Conservation (phyloP, 345 rosid species). For the Turritis glabra region DNA sequence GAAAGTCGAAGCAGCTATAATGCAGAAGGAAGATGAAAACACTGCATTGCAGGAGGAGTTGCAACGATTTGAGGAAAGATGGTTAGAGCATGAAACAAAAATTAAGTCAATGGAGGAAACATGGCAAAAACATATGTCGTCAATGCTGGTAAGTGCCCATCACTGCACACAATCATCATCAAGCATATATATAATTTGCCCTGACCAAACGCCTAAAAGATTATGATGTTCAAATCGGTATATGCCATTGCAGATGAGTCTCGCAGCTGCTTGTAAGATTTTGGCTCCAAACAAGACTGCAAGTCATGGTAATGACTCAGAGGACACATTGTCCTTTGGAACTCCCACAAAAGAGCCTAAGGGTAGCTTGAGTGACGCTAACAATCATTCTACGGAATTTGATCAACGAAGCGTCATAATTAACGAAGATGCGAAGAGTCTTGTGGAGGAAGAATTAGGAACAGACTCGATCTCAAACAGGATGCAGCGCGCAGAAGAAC, state of each 20-base stretch:
- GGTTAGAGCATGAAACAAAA: constrained; percentile 73
- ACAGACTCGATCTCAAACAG: constrained; percentile 37
- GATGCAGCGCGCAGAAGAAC: constrained; percentile 48
- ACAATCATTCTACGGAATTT: constrained; percentile 55
- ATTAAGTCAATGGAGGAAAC: constrained; percentile 92
- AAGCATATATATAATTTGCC: not conserved
- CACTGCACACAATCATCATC: not conserved
- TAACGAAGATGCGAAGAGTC: constrained; percentile 55
- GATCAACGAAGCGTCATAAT: constrained; percentile 60
- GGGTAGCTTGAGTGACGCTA: constrained; percentile 48
- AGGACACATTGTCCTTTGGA: constrained; percentile 57
- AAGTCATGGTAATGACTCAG: constrained; percentile 56
- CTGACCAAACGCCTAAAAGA: not conserved
- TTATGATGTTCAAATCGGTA: not conserved
- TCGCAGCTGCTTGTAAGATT: constrained; percentile 69
- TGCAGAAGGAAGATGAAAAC: constrained; percentile 81
- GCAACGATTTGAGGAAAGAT: constrained; percentile 60
- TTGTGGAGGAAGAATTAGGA: constrained; percentile 46
- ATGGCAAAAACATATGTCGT: constrained; percentile 84
- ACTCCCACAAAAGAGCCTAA: constrained; percentile 64
- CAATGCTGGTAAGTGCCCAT: constrained; percentile 58
- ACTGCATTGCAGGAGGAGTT: constrained; percentile 64
- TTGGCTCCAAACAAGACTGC: constrained; percentile 51
- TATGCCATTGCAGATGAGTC: constrained; percentile 55
- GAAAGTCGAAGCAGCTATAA: constrained; percentile 66